Evolutionary conservation across 257 asterid genomes (phyloP), one percentile per base, ranked within the genome.

Genomic region (Petunia secreta): DNA sequence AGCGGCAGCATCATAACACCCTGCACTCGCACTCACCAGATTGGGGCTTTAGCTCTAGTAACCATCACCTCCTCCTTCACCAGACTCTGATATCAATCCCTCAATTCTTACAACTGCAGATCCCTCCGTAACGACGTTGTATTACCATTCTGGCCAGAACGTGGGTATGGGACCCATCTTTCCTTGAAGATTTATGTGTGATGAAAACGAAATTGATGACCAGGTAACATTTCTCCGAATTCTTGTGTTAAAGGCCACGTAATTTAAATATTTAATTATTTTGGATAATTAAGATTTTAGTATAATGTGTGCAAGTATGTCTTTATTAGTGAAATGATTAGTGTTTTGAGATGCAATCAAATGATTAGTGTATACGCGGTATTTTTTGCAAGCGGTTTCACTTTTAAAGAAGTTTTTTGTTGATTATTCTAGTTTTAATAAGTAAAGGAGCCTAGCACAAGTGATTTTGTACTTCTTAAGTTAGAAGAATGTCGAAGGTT

Each of bases 191-290:
- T 95, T 89, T 95, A 95, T 81, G 97, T 95, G 43, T 36, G 97
- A 93, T 14, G 95, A 90, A 82, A 83, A 85, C 63, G 99, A 95
- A 80, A 91, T 95, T 71, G 92, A 93, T 9, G 97, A 25, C 25
- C 25, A 25, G 93, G 6, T 85, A 92, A 89, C 81, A 91, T 92
- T 81, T 83, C 91, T 8, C 82, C 94, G 53, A 93, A 89, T 53
- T 88, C 92, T 75, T 95, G 99, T 75, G 67, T 91, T 16, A 95
- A 95, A 84, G 99, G 97, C 41, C 99, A 95, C 83, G 99, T 93
- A 84, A 38, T 10, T 52, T 73, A 15, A 1, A 1, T 3, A 10
- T 55, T 25, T 14, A 57, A n/a, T 5, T 52, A 15, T 52, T 25
- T 25, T 25, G 25, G 25, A 25, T 25, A 25, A 25, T 25, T 25